Percentiles rank a stretch among this genome's conserved stretches.
phyloP scores from a whole-genome alignment of 2,329 filamentous ascomycete species.

The Aspergillus udagawae region DNA sequence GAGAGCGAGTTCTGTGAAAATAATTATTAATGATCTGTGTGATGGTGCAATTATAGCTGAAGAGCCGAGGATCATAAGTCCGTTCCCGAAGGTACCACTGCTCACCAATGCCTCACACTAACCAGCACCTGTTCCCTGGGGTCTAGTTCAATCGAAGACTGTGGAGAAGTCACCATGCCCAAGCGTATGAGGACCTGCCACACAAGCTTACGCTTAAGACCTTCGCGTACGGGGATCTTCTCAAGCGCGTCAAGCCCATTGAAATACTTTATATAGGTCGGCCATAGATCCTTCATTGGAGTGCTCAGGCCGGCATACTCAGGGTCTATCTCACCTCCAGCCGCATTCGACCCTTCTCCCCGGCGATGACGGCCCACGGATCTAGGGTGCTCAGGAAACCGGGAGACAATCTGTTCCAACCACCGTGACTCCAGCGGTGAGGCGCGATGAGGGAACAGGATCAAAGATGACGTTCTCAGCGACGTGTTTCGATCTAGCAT shows the following conservation, averaged over 20 bases:
- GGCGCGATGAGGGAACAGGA: slow-evolving; percentile 73
- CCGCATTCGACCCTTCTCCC: slow-evolving; percentile 12
- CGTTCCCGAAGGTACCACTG: background rate
- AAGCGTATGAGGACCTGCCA: slow-evolving; percentile 56
- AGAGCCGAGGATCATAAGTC: background rate
- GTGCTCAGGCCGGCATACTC: slow-evolving; percentile 24
- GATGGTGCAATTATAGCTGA: no score
- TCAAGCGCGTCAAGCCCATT: slow-evolving; percentile 83
- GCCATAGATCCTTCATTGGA: slow-evolving; percentile 62
- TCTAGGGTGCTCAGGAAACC: slow-evolving; percentile 29
- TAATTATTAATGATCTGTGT: no score
- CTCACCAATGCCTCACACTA: slow-evolving; percentile 65
- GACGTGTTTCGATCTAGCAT: slow-evolving; percentile 31
- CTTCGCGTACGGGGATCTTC: slow-evolving; percentile 78
- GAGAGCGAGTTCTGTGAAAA: background rate
- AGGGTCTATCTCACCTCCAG: slow-evolving; percentile 13
- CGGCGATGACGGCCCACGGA: slow-evolving; percentile 10
- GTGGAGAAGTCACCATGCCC: slow-evolving; percentile 57
- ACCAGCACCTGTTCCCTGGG: slow-evolving; percentile 47
- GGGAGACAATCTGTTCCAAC: slow-evolving; percentile 47
- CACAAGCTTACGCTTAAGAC: slow-evolving; percentile 72
- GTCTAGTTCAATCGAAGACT: slow-evolving; percentile 27
- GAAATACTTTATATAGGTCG: slow-evolving; percentile 75
- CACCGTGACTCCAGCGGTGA: slow-evolving; percentile 73
- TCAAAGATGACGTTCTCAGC: slow-evolving; percentile 57